Conservation (phyloP, 495 filamentous ascomycete species). For the Friedmanniomyces simplex region DNA sequence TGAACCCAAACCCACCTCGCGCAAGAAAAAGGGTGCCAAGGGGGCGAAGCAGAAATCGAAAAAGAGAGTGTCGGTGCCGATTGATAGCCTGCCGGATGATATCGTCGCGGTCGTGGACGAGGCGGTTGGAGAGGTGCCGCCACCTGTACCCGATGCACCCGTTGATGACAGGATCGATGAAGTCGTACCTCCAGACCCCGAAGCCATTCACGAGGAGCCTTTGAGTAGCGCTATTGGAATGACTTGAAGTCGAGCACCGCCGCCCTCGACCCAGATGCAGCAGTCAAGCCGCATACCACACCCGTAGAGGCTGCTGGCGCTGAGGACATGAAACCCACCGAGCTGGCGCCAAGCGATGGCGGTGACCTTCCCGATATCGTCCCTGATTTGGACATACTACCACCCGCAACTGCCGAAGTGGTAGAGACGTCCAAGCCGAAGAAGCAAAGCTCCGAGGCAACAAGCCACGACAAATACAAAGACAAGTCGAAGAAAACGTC, state of each 20-base stretch:
- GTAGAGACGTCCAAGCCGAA: background rate
- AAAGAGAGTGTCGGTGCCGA: conserved; percentile 1
- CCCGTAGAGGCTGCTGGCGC: no score
- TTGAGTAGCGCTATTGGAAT: no score
- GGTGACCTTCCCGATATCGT: background rate
- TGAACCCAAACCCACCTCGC: conserved; percentile 10
- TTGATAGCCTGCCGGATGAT: conserved; percentile 5
- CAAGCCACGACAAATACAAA: background rate
- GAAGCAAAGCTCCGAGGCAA: background rate
- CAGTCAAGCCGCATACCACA: no score
- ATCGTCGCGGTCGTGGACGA: conserved; percentile 5
- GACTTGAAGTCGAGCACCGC: no score
- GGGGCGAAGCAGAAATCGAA: conserved; percentile 12
- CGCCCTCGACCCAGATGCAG: no score
- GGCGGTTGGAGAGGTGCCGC: background rate
- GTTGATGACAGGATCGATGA: background rate
- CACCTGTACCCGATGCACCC: background rate
- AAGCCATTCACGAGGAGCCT: no score
- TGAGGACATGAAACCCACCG: no score
- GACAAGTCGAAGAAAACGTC: conserved; percentile 3
- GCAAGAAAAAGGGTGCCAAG: conserved; percentile 18
- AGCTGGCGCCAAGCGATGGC: no score
- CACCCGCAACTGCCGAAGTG: background rate
- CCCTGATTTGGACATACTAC: background rate
- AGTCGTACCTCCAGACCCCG: background rate